A percentile compares a stretch with the other conserved stretches of the same genome.
Conservation (phyloP, 148 eudicot genomes). For the Pouteria glomerata region DNA sequence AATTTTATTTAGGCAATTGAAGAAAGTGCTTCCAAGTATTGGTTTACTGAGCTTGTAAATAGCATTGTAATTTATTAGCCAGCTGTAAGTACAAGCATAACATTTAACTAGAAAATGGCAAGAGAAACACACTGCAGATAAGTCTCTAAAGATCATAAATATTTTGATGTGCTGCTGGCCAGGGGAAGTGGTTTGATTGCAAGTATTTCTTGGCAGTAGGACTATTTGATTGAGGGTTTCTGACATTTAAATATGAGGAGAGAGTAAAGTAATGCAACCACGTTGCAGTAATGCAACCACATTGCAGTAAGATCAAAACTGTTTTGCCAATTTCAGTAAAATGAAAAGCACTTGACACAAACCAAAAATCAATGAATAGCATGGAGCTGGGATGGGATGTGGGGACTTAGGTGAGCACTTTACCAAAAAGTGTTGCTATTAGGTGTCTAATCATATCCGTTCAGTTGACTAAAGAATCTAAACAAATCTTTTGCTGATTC, state of each 20-base stretch:
- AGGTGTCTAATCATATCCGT: conserved; percentile 5
- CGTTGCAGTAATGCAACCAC: background rate
- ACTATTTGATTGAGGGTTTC: background rate
- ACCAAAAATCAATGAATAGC: background rate
- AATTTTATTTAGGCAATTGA: too few relatives aligned
- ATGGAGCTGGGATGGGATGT: background rate
- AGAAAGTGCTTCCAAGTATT: too few relatives aligned
- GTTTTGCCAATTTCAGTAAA: conserved; percentile 5
- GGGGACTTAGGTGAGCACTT: background rate
- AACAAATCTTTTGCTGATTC: background rate
- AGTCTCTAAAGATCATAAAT: too few relatives aligned
- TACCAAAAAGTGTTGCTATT: background rate
- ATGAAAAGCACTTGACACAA: conserved; percentile 3
- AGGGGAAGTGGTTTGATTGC: background rate
- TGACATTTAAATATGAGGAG: background rate
- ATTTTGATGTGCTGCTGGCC: too few relatives aligned
- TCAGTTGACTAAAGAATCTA: conserved; percentile 2
- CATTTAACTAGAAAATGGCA: too few relatives aligned
- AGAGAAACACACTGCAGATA: too few relatives aligned
- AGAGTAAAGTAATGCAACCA: too few relatives aligned
- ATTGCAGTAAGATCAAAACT: background rate
- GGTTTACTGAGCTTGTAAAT: too few relatives aligned
- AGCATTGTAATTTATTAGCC: too few relatives aligned
- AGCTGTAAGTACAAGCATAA: too few relatives aligned
- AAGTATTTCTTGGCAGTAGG: background rate